phyloP scores from a whole-genome alignment of 2,329 filamentous ascomycete species.

The Neofusicoccum kwambonambiense region DNA sequence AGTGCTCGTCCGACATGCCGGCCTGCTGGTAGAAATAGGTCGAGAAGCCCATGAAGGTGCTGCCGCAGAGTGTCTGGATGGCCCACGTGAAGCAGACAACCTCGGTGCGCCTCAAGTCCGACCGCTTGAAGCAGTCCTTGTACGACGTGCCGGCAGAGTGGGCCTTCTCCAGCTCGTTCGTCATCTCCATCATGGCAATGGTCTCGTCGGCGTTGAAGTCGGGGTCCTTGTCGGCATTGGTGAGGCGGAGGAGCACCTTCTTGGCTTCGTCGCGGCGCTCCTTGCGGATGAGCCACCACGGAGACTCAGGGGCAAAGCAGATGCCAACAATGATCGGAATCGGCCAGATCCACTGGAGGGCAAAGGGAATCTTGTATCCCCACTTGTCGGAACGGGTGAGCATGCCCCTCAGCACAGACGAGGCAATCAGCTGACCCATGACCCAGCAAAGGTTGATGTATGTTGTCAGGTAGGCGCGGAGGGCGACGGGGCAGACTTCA shows the following conservation, averaged over 20 bases:
- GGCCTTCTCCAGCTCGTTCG: slow-evolving; percentile 74
- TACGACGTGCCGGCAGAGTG: slow-evolving; percentile 71
- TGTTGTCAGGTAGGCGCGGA: slow-evolving; percentile 56
- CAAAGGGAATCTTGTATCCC: slow-evolving; percentile 65
- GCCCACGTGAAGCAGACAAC: slow-evolving; percentile 55
- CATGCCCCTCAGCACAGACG: slow-evolving; percentile 68
- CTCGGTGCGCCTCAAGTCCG: slow-evolving; percentile 73
- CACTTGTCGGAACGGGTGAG: slow-evolving; percentile 63
- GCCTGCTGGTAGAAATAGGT: slow-evolving; percentile 50
- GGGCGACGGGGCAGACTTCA: slow-evolving; percentile 65
- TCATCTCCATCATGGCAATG: slow-evolving; percentile 86
- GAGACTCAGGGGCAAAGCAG: slow-evolving; percentile 65
- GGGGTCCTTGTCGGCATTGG: slow-evolving; percentile 45
- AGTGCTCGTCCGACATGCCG: slow-evolving; percentile 41
- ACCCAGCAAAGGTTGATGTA: slow-evolving; percentile 77
- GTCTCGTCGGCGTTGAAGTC: slow-evolving; percentile 57
- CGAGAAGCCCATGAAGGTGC: slow-evolving; percentile 44
- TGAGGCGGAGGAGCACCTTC: slow-evolving; percentile 62
- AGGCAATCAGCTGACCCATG: slow-evolving; percentile 69
- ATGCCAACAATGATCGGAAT: slow-evolving; percentile 64
- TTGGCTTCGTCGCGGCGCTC: slow-evolving; percentile 64
- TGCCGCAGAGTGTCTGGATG: slow-evolving; percentile 45
- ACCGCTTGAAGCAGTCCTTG: slow-evolving; percentile 76
- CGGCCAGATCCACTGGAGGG: slow-evolving; percentile 74
- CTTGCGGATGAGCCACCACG: slow-evolving; percentile 70